Base-by-base conservation (phyloP, 441 rosid genomes). In the Flueggea neowawraea region DNA sequence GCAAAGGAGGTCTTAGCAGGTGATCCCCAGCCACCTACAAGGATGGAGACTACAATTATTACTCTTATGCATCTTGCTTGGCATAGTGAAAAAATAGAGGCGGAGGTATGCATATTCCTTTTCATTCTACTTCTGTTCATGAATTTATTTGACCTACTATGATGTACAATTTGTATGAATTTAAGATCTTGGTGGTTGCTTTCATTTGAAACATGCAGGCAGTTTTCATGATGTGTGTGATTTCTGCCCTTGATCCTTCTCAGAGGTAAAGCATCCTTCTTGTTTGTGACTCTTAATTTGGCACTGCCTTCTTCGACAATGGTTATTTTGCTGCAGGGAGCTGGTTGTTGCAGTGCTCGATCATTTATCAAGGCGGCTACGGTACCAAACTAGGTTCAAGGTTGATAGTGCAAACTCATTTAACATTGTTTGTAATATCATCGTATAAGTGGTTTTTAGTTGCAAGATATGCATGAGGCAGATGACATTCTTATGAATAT, bases 51-150 rank as follows among this genome's bases (percentile, higher is more conserved):
- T 67, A 69, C 81, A 65, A 78, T 92, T 70, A 63, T 87, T 64
- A 88, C 97, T 61, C 94, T 95, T 54, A 86, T 87, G 96, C 93
- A 95, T 76, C 82, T 92, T 73, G 97, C 99, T 54, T 76, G 85
- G 68, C 96, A 90, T 66, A 88, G 99, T 72, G 95, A 88, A 69
- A 87, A 79, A 75, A 80, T 85, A 70, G 99, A 92, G 84, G 68
- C 87, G 71, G 87, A 95, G 91, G 99, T 95, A 79, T n/a, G 48
- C 64, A 12, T 62, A 47, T 65, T 54, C 33, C 47, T 16, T 10
- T 15, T 60, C 68, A 41, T 47, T 45, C 22, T 52, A 11, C 22
- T 61, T 45, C 31, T 12, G 12, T 10, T 16, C 44, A 32, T 32
- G 54, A 65, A 61, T 16, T 60, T 32, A 41, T 51, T 52, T 55